Evolutionary conservation across 176 grass and related monocot genomes (phyloP), one percentile per base, ranked within the genome.

Genomic region (Oryza rufipogon): DNA sequence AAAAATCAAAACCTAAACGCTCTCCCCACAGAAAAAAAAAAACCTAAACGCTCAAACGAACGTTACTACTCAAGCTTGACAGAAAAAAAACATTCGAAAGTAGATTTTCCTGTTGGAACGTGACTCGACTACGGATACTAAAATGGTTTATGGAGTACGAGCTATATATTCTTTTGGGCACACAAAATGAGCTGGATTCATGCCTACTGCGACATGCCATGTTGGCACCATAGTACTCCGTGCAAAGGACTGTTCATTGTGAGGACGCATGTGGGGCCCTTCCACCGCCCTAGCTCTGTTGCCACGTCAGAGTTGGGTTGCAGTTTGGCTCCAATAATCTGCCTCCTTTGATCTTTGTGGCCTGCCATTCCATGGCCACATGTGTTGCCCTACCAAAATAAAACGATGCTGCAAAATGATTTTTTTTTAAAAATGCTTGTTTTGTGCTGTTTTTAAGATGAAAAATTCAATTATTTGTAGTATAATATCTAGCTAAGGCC

Each of bases 281-380:
- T 3, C 78, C 85, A 68, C 85, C 71, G 77, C 64, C 64, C 64
- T 17, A 7, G 47, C 48, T 5, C 86, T 63, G 71, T 60, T 38
- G 86, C 52, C 79, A 82, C 66, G 61, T 87, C 86, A 82, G 39
- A 39, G 6, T 63, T 32, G 11, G 38, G 64, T 64, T 67, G 45
- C 79, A 6, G 49, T 16, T 77, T 47, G 19, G 64, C 64, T 58
- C 78, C 32, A 45, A 17, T 68, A 28, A 69, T 69, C 15, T 64
- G 7, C 26, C 36, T 0, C 17, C 1, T 4, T 9, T 17, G 2
- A 3, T 70, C 48, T 26, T 17, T 76, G 48, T 11, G 47, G 5
- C 79, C 52, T 12, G 25, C 63, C 25, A 22, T 17, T 81, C 64
- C 17, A 46, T 61, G 78, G 85, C 63, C 71, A 2, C 1, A 19